Base-by-base conservation (phyloP, 2,329 filamentous ascomycete species). In the Aspergillus puulaauensis region DNA sequence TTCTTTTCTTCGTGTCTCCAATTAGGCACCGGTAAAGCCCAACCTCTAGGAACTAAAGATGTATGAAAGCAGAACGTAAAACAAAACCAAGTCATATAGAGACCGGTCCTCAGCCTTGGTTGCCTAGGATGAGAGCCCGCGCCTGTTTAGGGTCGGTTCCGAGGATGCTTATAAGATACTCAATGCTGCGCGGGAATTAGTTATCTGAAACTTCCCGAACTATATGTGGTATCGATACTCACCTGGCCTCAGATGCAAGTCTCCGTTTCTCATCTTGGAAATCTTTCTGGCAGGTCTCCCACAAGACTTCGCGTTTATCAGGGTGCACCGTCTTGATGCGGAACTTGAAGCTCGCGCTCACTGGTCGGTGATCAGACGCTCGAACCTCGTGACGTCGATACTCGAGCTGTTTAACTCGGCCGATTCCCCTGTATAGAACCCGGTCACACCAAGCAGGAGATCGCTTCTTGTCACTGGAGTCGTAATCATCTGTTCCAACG, bases 361-460 rank as follows among this genome's bases (percentile, higher is more conserved):
- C 95, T 9, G 95, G 95, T 63, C 95, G 83, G 75, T 99, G 95
- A 72, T 99, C 95, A 33, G 91, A 96, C 5, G 93, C 90, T 59
- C 88, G 84, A 35, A 98, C 89, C 74, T 98, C 95, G 75, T 97
- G 93, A 49, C 95, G 81, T 50, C 84, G 82, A 74, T 99, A 99
- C 63, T 96, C 90, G 49, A 92, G 77, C 74, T 98, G 93, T 74
- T 91, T 88, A 66, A 98, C 87, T 56, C 90, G 86, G 27, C 90
- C 91, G 12, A 89, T 76, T 21, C 91, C 91, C 21, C 93, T 85
- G 66, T 91, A 96, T n/a, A 99, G 79, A 39, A 99, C 78, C 37
- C 95, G 86, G 78, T 99, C 95, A 73, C 95, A 99, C 95, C 95
- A 99, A 1, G 95, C 95, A 0, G 95, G 95, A 21, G 91, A 89